Evolutionary conservation across 2,329 filamentous ascomycete species (phyloP).

Genomic region (Pseudofabraea citricarpa): DNA sequence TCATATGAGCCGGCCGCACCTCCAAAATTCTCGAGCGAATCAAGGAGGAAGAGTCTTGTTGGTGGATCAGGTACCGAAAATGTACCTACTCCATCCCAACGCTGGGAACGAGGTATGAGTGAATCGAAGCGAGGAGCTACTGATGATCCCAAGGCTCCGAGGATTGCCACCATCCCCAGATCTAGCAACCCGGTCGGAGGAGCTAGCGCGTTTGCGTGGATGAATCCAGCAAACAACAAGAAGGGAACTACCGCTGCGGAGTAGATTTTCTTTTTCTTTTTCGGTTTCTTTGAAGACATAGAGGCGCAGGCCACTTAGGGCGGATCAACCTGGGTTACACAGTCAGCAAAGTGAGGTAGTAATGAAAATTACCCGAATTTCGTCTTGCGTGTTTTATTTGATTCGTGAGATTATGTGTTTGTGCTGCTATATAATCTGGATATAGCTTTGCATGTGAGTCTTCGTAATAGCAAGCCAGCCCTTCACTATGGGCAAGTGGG

Average conservation of each 20-base stretch:
- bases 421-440: too few species aligned
- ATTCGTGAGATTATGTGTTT: too few species aligned
- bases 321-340: too few species aligned
- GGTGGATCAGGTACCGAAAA: slow-evolving; percentile 27
- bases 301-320: background rate
- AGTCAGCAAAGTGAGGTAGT: too few species aligned
- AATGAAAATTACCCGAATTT: too few species aligned
- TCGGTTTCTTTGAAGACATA: background rate
- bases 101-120: slow-evolving; percentile 17
- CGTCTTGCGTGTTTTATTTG: too few species aligned
- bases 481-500: too few species aligned
- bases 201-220: slow-evolving; percentile 92
- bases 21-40: slow-evolving; percentile 39
- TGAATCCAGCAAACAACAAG: slow-evolving; percentile 55
- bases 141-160: slow-evolving; percentile 26
- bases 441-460: too few species aligned
- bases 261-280: too few species aligned
- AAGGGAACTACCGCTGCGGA: slow-evolving; percentile 16
- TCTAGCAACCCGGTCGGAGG: slow-evolving; percentile 81
- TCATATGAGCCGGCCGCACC: slow-evolving; percentile 46
- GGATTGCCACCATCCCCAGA: slow-evolving; percentile 37
- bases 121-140: slow-evolving; percentile 45
- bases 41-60: slow-evolving; percentile 50
- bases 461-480: too few species aligned
- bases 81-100: slow-evolving; percentile 4